Evolutionary conservation across 805 yeast species (phyloP), one percentile per base, ranked within the genome.

Genomic region (Lachancea nothofagi): DNA sequence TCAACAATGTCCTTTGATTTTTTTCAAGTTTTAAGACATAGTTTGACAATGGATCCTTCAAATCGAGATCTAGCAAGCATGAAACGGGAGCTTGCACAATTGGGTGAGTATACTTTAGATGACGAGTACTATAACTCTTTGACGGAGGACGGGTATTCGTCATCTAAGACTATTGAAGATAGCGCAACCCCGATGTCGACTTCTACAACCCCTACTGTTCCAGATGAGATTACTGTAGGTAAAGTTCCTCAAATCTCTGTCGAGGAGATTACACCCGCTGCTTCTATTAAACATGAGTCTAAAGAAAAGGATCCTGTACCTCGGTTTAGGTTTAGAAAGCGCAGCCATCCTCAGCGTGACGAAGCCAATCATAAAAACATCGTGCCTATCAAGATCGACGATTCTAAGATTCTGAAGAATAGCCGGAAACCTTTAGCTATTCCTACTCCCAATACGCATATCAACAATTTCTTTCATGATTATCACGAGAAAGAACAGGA

Each of bases 1-100:
- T 88, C 96, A 13, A 69, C 88, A 4, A 81, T 90, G 87, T 77
- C 93, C 38, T 78, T 77, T 38, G 96, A 88, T 55, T 73, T 88
- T 53, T 90, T 87, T 57, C 77, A 82, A n/a, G 94, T 85, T 0
- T 71, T 89, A 55, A 74, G 95, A 42, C 75, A 76, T 48, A 72
- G 83, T 45, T 69, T 90, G 41, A 81, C 94, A 9, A 74, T 90
- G 42, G 96, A 89, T 64, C 97, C 97, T 1, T 72, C 73, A 20
- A 86, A 89, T 63, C 78, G 97, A 54, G 80, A 80, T 52, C 66
- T 90, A 44, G 55, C 57, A 1, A 65, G 65, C 38, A 76, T 88
- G 70, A 76, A 75, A 48, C 59, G 62, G 3, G 90, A 85, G 49
- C 62, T 90, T 38, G 53, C 62, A 17, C 70, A 68, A 37, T 72